phyloP scores from a whole-genome alignment of 2,329 filamentous ascomycete species.

The Thelonectria olida region DNA sequence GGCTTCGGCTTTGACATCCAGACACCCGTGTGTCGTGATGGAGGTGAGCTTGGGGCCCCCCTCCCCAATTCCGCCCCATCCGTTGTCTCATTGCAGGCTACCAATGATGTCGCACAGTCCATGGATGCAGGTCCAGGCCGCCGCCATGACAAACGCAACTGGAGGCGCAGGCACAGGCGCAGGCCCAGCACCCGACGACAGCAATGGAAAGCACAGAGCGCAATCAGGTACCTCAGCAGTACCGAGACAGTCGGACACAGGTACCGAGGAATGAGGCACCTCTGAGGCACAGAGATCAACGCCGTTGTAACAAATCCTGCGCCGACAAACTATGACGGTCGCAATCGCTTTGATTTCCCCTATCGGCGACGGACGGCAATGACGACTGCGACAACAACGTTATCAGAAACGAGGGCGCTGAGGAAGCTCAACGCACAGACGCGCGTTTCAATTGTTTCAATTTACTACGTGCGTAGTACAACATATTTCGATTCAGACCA shows the following conservation, averaged over 20 bases:
- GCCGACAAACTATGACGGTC: background rate
- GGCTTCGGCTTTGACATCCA: slow-evolving; percentile 17
- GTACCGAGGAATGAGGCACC: background rate
- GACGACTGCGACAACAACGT: background rate
- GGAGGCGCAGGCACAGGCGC: background rate
- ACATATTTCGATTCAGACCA: background rate
- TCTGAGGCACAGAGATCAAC: background rate
- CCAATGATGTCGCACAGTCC: too few relatives aligned
- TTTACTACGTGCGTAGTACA: too few relatives aligned
- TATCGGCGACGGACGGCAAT: background rate
- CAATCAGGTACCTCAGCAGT: too few relatives aligned
- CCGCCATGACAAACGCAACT: background rate
- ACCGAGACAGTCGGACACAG: background rate
- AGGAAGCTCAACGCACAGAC: background rate
- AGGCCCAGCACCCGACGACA: too few relatives aligned
- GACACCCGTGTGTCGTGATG: too few relatives aligned
- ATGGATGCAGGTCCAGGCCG: background rate
- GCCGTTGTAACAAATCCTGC: background rate
- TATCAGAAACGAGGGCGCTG: too few relatives aligned
- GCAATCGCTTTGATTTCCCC: background rate
- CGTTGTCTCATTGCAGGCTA: too few relatives aligned
- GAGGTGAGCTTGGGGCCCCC: too few relatives aligned
- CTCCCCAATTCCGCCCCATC: slow-evolving; percentile 1
- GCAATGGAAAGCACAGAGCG: slow-evolving; percentile 3
- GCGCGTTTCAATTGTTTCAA: background rate